phyloP scores from a whole-genome alignment of 164 flowering plant species.

The Pachysandra terminalis region DNA sequence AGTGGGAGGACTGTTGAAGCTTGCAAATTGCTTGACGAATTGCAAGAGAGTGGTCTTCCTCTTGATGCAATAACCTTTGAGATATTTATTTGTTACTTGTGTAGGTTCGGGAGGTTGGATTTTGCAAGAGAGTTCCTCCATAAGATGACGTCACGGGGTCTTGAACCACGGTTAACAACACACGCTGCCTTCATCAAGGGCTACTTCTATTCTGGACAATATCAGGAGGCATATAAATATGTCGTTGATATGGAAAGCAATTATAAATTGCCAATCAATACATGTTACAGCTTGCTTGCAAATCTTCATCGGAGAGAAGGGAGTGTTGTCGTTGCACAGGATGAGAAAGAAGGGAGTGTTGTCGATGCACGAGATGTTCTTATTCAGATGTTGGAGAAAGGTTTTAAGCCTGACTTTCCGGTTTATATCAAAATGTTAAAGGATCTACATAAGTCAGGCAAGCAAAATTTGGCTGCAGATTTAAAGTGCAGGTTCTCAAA shows the following conservation, averaged over 20 bases:
- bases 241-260: conserved; percentile 32
- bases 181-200: conserved; percentile 59
- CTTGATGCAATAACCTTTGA: conserved; percentile 62
- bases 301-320: conserved; percentile 45
- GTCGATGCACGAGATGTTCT: conserved; percentile 44
- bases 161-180: conserved; percentile 54
- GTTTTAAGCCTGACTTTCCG: conserved; percentile 49
- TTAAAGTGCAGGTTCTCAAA: conserved; percentile 34
- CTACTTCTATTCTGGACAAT: conserved; percentile 28
- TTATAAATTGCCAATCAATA: conserved; percentile 28
- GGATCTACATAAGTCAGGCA: conserved; percentile 28
- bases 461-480: conserved; percentile 30
- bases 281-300: conserved; percentile 52
- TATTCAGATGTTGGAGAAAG: conserved; percentile 55
- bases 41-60: conserved; percentile 35
- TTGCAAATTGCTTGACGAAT: conserved; percentile 30
- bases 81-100: conserved; percentile 32
- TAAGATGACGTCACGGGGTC: conserved; percentile 37
- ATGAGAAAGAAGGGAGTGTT: conserved; percentile 33
- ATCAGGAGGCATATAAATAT: conserved; percentile 45
- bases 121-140: conserved; percentile 34
- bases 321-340: conserved; percentile 32
- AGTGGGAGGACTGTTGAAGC: conserved; percentile 36
- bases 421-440: conserved; percentile 37
- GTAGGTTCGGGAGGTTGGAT: conserved; percentile 39